Evolutionary conservation across 1,284 basidiomycete genomes (phyloP), one percentile per base, ranked within the genome.

Genomic region (Lignosus rhinocerotis): DNA sequence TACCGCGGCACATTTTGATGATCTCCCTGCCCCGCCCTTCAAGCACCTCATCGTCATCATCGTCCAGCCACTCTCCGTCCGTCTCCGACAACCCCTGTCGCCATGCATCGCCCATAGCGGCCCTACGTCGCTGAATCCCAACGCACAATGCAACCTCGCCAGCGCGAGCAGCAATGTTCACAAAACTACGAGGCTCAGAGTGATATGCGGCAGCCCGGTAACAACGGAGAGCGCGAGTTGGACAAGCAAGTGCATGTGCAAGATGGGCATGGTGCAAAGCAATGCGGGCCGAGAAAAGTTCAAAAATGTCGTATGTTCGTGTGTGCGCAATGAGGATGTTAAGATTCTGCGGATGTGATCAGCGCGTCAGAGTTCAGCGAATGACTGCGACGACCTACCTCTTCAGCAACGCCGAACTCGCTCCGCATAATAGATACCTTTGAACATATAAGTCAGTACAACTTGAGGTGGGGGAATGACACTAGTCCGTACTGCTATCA

Each of bases 241-340:
- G 69, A 25, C 77, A 73, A 6, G 77, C 76, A 14, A 79, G 66
- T 4, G 86, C 83, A 67, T 92, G 89, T 8, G 87, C 84, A 19
- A 92, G 79, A 60, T 91, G 87, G 0, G 84, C 88, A 60, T 89
- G 81, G 58, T 87, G 81, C 4, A 91, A 75, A 1, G 87, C 79
- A 14, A 91, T 83, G 6, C 86, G 82, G 0, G 84, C 77, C 2
- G 84, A 76, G 66, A 86, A 91, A 0, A 71, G 58, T 10, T 70
- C 61, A 66, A 88, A 92, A 38, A 90, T 71, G 11, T 71, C 69
- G 57, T 80, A 70, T 1, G 81, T 83, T 10, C 87, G 82, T 6
- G 83, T 80, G 66, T 87, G 84, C 0, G 87, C 81, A 43, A 88
- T 84, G 2, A 89, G 70, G 2, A 70, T 69, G 49, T 79, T 72